Conservation (phyloP, 2,329 filamentous ascomycete species). For the Rugonectria rugulosa region DNA sequence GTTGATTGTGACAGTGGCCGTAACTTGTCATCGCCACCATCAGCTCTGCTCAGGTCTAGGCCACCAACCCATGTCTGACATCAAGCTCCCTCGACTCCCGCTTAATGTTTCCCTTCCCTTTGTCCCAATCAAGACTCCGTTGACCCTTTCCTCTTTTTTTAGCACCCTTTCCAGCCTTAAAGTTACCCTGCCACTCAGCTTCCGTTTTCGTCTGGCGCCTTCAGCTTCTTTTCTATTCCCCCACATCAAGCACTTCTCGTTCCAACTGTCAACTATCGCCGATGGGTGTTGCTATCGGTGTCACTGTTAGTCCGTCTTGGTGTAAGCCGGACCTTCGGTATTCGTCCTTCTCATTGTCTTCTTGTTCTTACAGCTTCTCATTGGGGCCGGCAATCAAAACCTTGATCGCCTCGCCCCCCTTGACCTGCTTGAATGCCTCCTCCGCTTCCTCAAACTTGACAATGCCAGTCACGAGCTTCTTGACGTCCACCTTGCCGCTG, state of each 20-base stretch:
- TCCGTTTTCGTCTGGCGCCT: conserved; percentile 1
- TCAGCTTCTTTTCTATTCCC: not conserved
- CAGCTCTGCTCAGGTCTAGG: not conserved
- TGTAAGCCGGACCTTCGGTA: conserved; percentile 4
- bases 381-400: conserved; percentile 72
- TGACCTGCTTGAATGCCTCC: conserved; percentile 85
- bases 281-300: not conserved
- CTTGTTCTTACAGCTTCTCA: conserved; percentile 52
- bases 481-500: conserved; percentile 77
- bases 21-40: conserved; percentile 1
- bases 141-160: conserved; percentile 9
- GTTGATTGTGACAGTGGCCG: conserved; percentile 2
- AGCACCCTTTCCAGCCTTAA: not conserved
- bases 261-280: conserved; percentile 19
- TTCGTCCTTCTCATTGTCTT: not conserved
- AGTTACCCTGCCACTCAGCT: too few species aligned
- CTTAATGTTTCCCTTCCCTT: not conserved
- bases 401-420: conserved; percentile 80
- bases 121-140: too few species aligned
- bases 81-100: conserved; percentile 1
- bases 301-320: conserved; percentile 2
- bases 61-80: not conserved
- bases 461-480: conserved; percentile 79
- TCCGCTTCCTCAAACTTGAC: conserved; percentile 86
- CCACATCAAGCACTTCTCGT: conserved; percentile 3